phyloP scores from a whole-genome alignment of 805 yeast genomes.

The Candida patagonica region DNA sequence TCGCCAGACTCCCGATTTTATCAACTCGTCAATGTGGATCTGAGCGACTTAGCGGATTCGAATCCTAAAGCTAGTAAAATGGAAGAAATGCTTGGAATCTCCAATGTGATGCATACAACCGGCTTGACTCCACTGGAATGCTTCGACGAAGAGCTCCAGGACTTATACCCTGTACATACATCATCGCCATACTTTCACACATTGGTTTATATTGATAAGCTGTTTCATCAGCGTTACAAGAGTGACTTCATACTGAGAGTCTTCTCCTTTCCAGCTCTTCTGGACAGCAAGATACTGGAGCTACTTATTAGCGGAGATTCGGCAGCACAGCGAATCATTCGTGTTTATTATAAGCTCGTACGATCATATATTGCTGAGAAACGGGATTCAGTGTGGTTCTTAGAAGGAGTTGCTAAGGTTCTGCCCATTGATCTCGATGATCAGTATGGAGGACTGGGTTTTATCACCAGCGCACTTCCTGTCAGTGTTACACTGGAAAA shows the following conservation, averaged over 20 bases:
- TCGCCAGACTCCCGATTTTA: conserved; percentile 58
- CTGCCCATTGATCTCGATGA: conserved; percentile 81
- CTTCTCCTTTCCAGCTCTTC: conserved; percentile 86
- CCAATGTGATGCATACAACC: background rate
- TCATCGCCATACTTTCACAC: conserved; percentile 84
- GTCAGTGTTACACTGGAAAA: conserved; percentile 13
- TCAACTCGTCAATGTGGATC: conserved; percentile 71
- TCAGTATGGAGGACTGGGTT: conserved; percentile 21
- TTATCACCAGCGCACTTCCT: conserved; percentile 19
- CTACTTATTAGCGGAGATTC: conserved; percentile 76
- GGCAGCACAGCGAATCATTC: conserved; percentile 83
- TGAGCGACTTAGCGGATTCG: conserved; percentile 75
- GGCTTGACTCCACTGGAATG: conserved; percentile 36
- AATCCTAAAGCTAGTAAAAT: conserved; percentile 3
- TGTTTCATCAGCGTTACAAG: conserved; percentile 67
- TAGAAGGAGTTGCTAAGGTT: conserved; percentile 84
- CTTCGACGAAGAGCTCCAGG: conserved; percentile 77
- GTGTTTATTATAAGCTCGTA: conserved; percentile 74
- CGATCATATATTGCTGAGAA: conserved; percentile 76
- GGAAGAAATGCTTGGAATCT: conserved; percentile 2
- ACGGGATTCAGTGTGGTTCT: conserved; percentile 87
- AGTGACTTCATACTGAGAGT: conserved; percentile 79
- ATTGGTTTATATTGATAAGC: conserved; percentile 72
- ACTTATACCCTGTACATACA: conserved; percentile 75
- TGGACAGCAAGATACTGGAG: conserved; percentile 72